These are phyloP conservation scores for Lepiota brunneoincarnata DNA, from an alignment of 768 basidiomycete species.

Conservation along the genomic window DNA sequence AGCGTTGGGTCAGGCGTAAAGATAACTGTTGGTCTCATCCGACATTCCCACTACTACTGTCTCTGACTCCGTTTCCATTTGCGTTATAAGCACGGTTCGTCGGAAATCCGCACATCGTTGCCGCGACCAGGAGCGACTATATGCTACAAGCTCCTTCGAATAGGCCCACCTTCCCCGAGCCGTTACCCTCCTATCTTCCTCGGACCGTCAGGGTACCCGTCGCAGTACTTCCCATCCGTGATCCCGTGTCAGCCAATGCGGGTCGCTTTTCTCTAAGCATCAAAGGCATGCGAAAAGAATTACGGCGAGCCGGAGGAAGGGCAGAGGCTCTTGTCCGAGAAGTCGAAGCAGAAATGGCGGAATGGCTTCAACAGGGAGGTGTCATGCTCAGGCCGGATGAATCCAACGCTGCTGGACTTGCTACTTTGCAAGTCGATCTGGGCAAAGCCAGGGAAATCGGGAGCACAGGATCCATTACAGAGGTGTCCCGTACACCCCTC, in stretches of 20 bases:
- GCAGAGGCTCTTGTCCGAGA: slow-evolving; percentile 64
- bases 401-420: slow-evolving; percentile 12
- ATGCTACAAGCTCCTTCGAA: slow-evolving; percentile 38
- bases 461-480: slow-evolving; percentile 51
- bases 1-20: slow-evolving; percentile 71
- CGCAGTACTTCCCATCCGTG: slow-evolving; percentile 33
- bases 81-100: slow-evolving; percentile 58
- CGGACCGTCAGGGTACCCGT: slow-evolving; percentile 56
- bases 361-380: slow-evolving; percentile 66
- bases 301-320: slow-evolving; percentile 59
- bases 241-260: slow-evolving; percentile 60
- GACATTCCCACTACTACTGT: neutral
- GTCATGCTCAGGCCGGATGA: slow-evolving; percentile 52
- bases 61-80: neutral
- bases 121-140: slow-evolving; percentile 60
- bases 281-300: slow-evolving; percentile 68
- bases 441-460: slow-evolving; percentile 46
- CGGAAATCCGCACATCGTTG: slow-evolving; percentile 69
- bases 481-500: slow-evolving; percentile 62
- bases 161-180: slow-evolving; percentile 69
- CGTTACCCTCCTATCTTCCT: slow-evolving; percentile 67
- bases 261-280: slow-evolving; percentile 76
- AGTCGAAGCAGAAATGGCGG: slow-evolving; percentile 58
- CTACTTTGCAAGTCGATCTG: slow-evolving; percentile 15
- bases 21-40: slow-evolving; percentile 62